phyloP scores from a whole-genome alignment of 345 rosid genomes.

The Gossypium turneri region DNA sequence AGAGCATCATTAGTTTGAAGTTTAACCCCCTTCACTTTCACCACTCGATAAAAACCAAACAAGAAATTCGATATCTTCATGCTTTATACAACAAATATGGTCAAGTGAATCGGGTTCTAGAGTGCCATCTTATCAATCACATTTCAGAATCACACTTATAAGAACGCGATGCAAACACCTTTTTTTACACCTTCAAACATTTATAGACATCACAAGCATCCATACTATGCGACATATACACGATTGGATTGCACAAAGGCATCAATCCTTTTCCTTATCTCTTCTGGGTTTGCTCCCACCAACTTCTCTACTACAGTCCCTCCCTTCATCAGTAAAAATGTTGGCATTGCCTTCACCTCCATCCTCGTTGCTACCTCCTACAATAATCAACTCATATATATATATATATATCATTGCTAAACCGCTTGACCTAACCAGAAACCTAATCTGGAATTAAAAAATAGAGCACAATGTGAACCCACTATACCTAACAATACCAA shows the following conservation, averaged over 20 bases:
- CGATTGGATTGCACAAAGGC: constrained; percentile 55
- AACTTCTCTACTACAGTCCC: constrained; percentile 62
- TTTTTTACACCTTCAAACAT: neutral
- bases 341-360: constrained; percentile 90
- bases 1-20: neutral
- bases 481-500: neutral
- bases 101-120: neutral
- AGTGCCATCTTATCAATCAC: neutral
- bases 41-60: neutral
- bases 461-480: neutral
- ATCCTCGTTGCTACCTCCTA: constrained; percentile 63
- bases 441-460: neutral
- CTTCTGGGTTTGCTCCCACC: constrained; percentile 86
- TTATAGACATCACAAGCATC: neutral
- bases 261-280: constrained; percentile 75
- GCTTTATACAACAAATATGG: no score
- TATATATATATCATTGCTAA: no score
- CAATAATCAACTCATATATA: constrained; percentile 15
- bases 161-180: neutral
- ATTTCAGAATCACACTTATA: neutral
- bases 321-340: constrained; percentile 70
- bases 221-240: constrained; percentile 22
- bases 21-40: neutral
- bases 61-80: neutral
- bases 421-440: no score